Evolutionary conservation across 2,329 filamentous ascomycete species (phyloP), one percentile per base, ranked within the genome.

Genomic region (Dactylellina haptotyla): DNA sequence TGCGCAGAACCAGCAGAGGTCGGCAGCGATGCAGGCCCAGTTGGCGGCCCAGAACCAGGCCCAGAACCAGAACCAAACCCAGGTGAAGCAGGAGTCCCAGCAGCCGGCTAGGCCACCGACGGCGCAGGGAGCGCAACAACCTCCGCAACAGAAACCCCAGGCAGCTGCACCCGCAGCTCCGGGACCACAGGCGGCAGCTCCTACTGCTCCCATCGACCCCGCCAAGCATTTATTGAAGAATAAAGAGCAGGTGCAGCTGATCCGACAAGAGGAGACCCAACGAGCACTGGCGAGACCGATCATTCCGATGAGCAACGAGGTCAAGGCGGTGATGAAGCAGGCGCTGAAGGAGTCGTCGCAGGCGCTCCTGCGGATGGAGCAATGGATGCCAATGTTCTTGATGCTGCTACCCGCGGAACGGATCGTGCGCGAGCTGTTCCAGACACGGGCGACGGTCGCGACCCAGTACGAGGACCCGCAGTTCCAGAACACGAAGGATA

Each of bases 311-410:
- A 66, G 61, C 26, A 62, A 73, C 12, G 61, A 73, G 26, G 62
- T 73, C 20, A 66, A 63, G 14, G 61, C 45, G 4, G 54, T 62
- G 14, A 73, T 65, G 26, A 66, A 54, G 28, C 46, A 66, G 23
- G 56, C 61, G 10, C 51, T 73, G 2, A 66, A 54, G 28, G 69
- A 73, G 18, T 61, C 48, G 1, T 66, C 61, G 1, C 20, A 61
- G 12, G 41, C 59, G 20, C 56, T 73, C 1, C 26, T 57, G 8
- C 16, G 62, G 10, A 67, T 66, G 61, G 69, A 73, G 61, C 69
- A 73, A 37, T 73, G 61, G 69, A 73, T 73, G 16, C 69, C 69
- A 3, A 73, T 73, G 61, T 66, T 73, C 37, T 30, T 67, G 46
- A 73, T 73, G 69, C 28, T 73, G 10, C 20, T 61, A 9, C 61